These are phyloP conservation scores for Schizonepeta tenuifolia DNA, from an alignment of 257 asterid genomes.

Conservation along the genomic window DNA sequence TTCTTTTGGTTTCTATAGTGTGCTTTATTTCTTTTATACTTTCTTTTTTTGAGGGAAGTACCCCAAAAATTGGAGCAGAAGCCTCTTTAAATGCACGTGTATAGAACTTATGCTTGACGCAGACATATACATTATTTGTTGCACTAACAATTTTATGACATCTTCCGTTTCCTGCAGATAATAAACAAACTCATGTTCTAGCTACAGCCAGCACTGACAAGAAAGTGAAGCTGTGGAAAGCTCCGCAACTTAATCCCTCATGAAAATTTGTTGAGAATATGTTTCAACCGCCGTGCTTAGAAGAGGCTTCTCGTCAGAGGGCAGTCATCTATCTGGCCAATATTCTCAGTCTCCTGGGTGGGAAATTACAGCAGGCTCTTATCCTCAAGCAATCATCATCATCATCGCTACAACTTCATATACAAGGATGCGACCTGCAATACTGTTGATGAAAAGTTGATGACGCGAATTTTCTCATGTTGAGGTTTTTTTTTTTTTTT, in stretches of 20 bases:
- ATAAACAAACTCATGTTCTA: constrained; percentile 47
- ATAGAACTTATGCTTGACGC: not conserved
- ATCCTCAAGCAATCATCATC: not conserved
- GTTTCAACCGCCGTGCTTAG: not conserved
- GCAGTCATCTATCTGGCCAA: not conserved
- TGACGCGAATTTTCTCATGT: not conserved
- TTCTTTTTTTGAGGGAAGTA: not conserved
- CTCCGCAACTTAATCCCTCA: constrained; percentile 52
- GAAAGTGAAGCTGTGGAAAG: constrained; percentile 94
- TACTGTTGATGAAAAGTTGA: constrained; percentile 13
- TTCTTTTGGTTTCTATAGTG: not conserved
- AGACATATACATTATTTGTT: not conserved
- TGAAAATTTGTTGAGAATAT: constrained; percentile 15
- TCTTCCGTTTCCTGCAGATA: constrained; percentile 52
- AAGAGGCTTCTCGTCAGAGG: constrained; percentile 22
- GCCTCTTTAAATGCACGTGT: not conserved
- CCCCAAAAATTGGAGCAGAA: no score
- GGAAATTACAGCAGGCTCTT: constrained; percentile 1
- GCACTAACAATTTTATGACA: not conserved
- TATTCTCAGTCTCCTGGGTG: not conserved
- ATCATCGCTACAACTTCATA: constrained; percentile 2
- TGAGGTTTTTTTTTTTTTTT: not conserved
- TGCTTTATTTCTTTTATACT: not conserved
- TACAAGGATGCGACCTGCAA: constrained; percentile 25
- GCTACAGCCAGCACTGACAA: constrained; percentile 88